A percentile compares a stretch with the other conserved stretches of the same genome.
Evolutionary conservation across 2,329 filamentous ascomycete genomes (phyloP).

Genomic region (Cadophora gregata): DNA sequence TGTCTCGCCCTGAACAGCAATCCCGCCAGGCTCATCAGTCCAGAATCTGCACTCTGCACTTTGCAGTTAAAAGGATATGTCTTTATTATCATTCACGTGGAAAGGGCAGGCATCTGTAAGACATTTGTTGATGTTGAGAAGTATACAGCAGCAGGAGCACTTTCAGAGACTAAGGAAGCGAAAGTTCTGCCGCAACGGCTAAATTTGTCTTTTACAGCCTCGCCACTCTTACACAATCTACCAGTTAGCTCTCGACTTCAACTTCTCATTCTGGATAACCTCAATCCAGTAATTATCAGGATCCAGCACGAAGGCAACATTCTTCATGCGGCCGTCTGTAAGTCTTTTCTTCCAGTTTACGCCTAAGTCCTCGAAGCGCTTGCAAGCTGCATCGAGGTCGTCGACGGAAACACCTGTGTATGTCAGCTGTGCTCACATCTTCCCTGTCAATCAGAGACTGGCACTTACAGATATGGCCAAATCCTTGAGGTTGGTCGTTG

Average conservation of each 20-base stretch:
- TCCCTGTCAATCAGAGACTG: background rate
- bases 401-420: slow-evolving; percentile 76
- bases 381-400: slow-evolving; percentile 84
- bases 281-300: slow-evolving; percentile 86
- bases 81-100: too few species aligned
- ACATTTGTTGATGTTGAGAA: background rate
- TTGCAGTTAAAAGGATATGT: too few species aligned
- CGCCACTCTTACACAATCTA: slow-evolving; percentile 19
- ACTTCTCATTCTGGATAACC: slow-evolving; percentile 78
- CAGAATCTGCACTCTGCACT: too few species aligned
- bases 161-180: background rate
- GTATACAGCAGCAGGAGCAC: background rate
- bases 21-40: too few species aligned
- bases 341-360: slow-evolving; percentile 95
- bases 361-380: slow-evolving; percentile 80
- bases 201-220: background rate
- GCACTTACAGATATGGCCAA: slow-evolving; percentile 84
- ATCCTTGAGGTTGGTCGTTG: slow-evolving; percentile 89
- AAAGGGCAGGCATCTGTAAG: too few species aligned
- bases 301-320: slow-evolving; percentile 89
- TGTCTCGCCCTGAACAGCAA: too few species aligned
- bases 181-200: background rate
- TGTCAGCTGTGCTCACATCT: slow-evolving; percentile 20
- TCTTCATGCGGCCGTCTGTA: slow-evolving; percentile 91
- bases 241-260: slow-evolving; percentile 50